phyloP scores from a whole-genome alignment of 345 rosid species.

The Gossypium ekmanianum region DNA sequence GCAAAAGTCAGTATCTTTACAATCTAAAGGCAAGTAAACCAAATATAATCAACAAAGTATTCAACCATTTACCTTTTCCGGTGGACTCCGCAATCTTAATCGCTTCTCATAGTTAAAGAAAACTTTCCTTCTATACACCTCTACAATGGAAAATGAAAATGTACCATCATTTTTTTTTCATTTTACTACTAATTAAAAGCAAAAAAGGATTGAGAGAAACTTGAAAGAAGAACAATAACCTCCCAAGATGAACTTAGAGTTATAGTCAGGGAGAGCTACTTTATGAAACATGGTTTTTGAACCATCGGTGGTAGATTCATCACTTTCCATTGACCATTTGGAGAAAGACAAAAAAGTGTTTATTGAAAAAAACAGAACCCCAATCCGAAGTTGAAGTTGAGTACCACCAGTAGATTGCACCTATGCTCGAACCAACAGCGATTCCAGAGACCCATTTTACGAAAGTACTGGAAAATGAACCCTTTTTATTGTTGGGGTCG shows the following conservation, averaged over 20 bases:
- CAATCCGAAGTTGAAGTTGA: conserved; percentile 19
- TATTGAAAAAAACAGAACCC: conserved; percentile 23
- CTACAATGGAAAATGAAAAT: conserved; percentile 29
- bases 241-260: conserved; percentile 55
- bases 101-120: too few relatives aligned
- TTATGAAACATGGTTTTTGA: conserved; percentile 37
- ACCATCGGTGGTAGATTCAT: conserved; percentile 27
- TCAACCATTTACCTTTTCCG: too few relatives aligned
- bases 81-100: too few relatives aligned
- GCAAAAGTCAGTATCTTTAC: too few relatives aligned
- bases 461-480: too few relatives aligned
- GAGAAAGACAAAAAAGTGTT: conserved; percentile 38
- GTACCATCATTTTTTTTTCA: background rate
- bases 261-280: conserved; percentile 54
- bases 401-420: conserved; percentile 45
- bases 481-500: too few relatives aligned
- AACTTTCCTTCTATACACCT: conserved; percentile 2
- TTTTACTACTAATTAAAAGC: background rate
- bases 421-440: conserved; percentile 51
- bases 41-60: too few relatives aligned
- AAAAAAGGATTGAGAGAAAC: too few relatives aligned
- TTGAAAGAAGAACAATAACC: conserved; percentile 29
- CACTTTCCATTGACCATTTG: conserved; percentile 17
- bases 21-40: too few relatives aligned
- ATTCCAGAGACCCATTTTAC: conserved; percentile 47